Evolutionary conservation across 139 green algal genomes (phyloP), one percentile per base, ranked within the genome.

Genomic region (Chlorella vulgaris): DNA sequence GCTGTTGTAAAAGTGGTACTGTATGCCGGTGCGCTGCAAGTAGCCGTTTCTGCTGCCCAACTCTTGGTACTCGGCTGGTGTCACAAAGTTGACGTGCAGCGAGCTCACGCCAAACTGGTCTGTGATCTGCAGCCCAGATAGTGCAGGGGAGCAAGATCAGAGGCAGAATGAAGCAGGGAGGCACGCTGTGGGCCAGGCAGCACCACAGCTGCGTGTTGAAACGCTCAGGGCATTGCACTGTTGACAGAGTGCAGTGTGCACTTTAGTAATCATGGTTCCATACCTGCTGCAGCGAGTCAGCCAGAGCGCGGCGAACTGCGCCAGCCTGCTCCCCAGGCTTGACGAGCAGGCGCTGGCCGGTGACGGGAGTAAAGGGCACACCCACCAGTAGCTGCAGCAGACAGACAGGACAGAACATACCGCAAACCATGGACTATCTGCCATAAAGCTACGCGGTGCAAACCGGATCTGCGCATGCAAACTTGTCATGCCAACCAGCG

Each of bases 351-450:
- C 91, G 84, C 0, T 81, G 66, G 28, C 95, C 95, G 2, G 93
- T 91, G 4, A 93, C 95, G 19, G 95, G 95, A 0, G 93, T 95
- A 89, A 98, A 98, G 29, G 95, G 95, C 55, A 98, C 94, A n/a
- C 91, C 95, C 18, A 70, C 85, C 86, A 96, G 95, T 51, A 98
- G 90, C 86, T n/a, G n/a, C n/a, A n/a, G n/a, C n/a, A n/a, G n/a
- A n/a, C n/a, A n/a, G n/a, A n/a, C n/a, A n/a, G n/a, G n/a, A n/a
- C n/a, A n/a, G n/a, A n/a, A n/a, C n/a, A n/a, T n/a, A n/a, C n/a
- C n/a, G n/a, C n/a, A n/a, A n/a, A n/a, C n/a, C n/a, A n/a, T n/a
- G n/a, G n/a, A n/a, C n/a, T n/a, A n/a, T n/a, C n/a, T n/a, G n/a
- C n/a, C n/a, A n/a, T n/a, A n/a, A n/a, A n/a, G n/a, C n/a, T n/a